These are phyloP conservation scores for Lactarius hatsudake DNA, from an alignment of 768 basidiomycete genomes.

Conservation along the genomic window DNA sequence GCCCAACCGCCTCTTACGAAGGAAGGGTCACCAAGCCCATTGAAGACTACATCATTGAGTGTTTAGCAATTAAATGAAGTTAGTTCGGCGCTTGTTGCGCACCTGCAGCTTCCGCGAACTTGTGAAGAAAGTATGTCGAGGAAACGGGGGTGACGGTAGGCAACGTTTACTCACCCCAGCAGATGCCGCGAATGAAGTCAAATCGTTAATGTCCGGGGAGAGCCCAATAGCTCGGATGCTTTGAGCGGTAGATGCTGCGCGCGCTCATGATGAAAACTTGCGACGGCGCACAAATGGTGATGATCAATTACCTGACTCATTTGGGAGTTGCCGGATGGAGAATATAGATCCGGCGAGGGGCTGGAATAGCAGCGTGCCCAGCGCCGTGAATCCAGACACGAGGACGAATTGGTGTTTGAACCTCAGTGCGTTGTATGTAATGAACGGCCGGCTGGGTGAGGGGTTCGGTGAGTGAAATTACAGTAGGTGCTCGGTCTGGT, in stretches of 20 bases:
- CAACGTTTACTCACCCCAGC: constrained; percentile 33
- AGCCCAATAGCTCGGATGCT: constrained; percentile 23
- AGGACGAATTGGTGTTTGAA: constrained; percentile 56
- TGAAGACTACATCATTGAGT: constrained; percentile 41
- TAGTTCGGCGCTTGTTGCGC: not conserved
- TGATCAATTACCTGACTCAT: constrained; percentile 33
- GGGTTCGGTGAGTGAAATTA: not conserved
- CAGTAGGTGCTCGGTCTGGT: too few species aligned
- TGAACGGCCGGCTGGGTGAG: constrained; percentile 1
- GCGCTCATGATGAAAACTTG: not conserved
- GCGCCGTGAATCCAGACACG: constrained; percentile 49
- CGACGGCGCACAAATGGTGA: not conserved
- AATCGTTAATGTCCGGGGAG: constrained; percentile 9
- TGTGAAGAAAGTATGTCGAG: not conserved
- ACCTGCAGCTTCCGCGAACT: constrained; percentile 27
- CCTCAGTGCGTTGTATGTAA: constrained; percentile 39
- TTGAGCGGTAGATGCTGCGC: constrained; percentile 14
- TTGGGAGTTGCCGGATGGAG: constrained; percentile 32
- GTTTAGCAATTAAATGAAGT: constrained; percentile 34
- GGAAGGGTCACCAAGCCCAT: constrained; percentile 51
- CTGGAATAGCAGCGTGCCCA: constrained; percentile 49
- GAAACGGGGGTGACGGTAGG: constrained; percentile 32
- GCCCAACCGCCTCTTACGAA: constrained; percentile 55
- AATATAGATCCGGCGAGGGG: constrained; percentile 50
- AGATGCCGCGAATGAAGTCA: constrained; percentile 20